Percentiles rank a stretch among this genome's conserved stretches.
Evolutionary conservation across 2,329 filamentous ascomycete species (phyloP).

Genomic region (Clonostachys byssicola): DNA sequence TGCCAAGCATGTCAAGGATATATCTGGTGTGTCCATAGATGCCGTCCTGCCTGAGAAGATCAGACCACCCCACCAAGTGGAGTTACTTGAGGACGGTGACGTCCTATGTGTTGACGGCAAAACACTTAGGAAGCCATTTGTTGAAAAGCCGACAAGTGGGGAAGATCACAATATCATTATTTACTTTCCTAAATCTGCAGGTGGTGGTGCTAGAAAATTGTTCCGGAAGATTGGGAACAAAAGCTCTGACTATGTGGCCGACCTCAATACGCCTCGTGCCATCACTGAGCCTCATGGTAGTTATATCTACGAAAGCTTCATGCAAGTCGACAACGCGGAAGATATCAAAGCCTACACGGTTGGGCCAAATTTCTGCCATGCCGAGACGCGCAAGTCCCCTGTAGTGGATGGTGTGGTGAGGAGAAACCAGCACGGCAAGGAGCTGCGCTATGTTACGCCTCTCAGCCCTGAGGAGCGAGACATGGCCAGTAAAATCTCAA

Average conservation of each 20-base stretch:
- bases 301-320: constrained; percentile 96
- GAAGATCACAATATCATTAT: constrained; percentile 99
- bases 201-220: constrained; percentile 84
- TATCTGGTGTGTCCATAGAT: constrained; percentile 73
- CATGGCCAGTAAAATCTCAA: constrained; percentile 86
- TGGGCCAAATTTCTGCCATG: constrained; percentile 87
- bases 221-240: constrained; percentile 99
- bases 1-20: constrained; percentile 72
- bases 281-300: constrained; percentile 78
- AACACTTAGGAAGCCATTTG: constrained; percentile 84
- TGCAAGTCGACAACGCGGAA: constrained; percentile 93
- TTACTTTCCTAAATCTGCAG: constrained; percentile 84
- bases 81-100: constrained; percentile 87
- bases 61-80: constrained; percentile 68
- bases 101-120: constrained; percentile 82
- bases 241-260: constrained; percentile 87
- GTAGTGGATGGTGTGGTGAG: constrained; percentile 95
- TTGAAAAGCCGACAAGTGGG: constrained; percentile 96
- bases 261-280: constrained; percentile 71
- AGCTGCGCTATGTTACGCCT: constrained; percentile 89
- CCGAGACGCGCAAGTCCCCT: constrained; percentile 93
- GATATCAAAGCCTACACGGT: constrained; percentile 99
- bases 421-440: constrained; percentile 95
- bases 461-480: constrained; percentile 75
- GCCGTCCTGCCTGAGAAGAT: constrained; percentile 60